Evolutionary conservation across 306 rosid genomes (phyloP), one percentile per base, ranked within the genome.

Genomic region (Vigna angularis): DNA sequence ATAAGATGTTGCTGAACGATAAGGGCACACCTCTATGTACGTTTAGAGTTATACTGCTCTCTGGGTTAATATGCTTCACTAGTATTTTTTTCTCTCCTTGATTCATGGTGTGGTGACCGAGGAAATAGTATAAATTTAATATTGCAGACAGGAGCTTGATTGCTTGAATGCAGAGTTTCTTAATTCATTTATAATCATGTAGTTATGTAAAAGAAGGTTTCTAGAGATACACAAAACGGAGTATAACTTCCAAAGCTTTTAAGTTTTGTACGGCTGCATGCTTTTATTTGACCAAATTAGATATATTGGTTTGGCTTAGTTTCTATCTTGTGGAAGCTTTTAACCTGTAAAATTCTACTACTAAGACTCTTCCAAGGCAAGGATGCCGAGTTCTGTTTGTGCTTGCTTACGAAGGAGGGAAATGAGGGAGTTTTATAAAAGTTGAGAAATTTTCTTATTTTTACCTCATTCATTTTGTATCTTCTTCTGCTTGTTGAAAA

Each of bases 161-260:
- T 70, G 61, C 75, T 2, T 24, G 28, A 24, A 24, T 9, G 6
- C 36, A 6, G 32, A 70, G 49, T 28, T 50, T 32, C 51, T 11
- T 50, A 26, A 69, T 16, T 36, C 28, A 70, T n/a, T 69, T 69
- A 51, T 70, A 32, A 51, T n/a, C 30, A 70, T n/a, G 50, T 51
- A 50, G 49, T 30, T n/a, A 51, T 36, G 9, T 9, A 30, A 70
- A 24, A 24, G 28, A 30, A 32, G 47, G 16, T 15, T 48, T 14
- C 4, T 70, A 24, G 70, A 17, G 48, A 62, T 61, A 34, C 26
- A 34, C 72, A 5, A 24, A 24, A 5, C 9, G 32, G 44, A 66
- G 5, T 66, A 4, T 40, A 66, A 12, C 53, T 24, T 69, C 28
- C 28, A 15, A 70, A 28, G 30, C 47, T 26, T 69, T 10, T 49